Percentiles rank a stretch among this genome's conserved stretches.
Conservation (phyloP, 1,284 basidiomycete genomes). For the Ceratorhiza oryzae-sativae region DNA sequence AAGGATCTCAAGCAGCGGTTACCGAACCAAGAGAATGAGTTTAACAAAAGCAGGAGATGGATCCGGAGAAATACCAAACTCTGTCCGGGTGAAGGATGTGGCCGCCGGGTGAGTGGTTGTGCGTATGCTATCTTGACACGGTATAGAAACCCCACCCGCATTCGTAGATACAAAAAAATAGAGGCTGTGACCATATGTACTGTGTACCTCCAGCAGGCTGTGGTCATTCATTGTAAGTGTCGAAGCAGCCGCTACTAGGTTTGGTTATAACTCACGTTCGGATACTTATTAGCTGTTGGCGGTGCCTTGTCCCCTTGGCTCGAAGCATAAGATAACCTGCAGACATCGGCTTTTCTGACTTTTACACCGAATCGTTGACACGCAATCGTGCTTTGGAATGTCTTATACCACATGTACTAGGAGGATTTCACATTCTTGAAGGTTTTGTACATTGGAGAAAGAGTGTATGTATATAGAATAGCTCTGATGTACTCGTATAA, state of each 20-base stretch:
- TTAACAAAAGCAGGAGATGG: constrained; percentile 1
- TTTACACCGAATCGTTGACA: too few species aligned
- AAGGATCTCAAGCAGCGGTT: constrained; percentile 9
- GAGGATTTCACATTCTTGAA: too few species aligned
- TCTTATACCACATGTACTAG: too few species aligned
- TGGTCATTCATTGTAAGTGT: not conserved
- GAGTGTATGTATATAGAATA: too few species aligned
- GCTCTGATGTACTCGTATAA: too few species aligned
- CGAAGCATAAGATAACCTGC: not conserved
- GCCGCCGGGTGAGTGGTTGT: not conserved
- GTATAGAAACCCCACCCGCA: not conserved
- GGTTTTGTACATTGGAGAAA: too few species aligned
- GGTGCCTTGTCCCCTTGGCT: not conserved
- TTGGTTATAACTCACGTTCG: not conserved
- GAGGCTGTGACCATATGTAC: constrained; percentile 4
- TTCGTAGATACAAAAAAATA: not conserved
- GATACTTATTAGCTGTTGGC: not conserved
- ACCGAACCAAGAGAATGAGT: not conserved
- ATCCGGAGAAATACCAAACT: constrained; percentile 8
- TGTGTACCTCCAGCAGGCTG: not conserved
- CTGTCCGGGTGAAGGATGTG: constrained; percentile 21
- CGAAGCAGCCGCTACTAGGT: too few species aligned
- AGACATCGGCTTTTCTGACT: not conserved
- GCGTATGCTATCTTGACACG: not conserved
- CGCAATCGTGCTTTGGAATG: too few species aligned